Base-by-base conservation (phyloP, 352 stramenopile genomes). In the Globisporangium mamillatum region DNA sequence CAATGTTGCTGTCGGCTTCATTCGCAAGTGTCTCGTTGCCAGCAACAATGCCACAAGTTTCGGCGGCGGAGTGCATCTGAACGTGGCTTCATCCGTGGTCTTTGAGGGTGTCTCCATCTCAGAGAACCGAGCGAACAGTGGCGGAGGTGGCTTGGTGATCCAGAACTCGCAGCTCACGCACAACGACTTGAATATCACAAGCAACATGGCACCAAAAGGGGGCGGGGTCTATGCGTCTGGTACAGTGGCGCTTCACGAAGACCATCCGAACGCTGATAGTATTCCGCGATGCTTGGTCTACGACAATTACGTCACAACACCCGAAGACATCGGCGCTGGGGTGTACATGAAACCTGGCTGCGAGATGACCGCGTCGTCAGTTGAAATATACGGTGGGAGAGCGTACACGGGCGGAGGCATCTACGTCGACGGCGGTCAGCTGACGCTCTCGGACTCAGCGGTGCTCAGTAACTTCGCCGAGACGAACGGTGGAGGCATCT, bases 401-500 rank as follows among this genome's bases (percentile, higher is more conserved):
- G 75, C 71, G 4, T 56, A 38, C 36, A 57, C 48, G 3, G 75
- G 77, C 0, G 75, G 73, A 24, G 75, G 75, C 6, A 53, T 84
- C 54, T 77, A 68, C 18, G 60, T 82, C 1, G 69, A 74, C 16
- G 56, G 59, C 2, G 67, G 68, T 2, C 25, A 5, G 6, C 60
- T 84, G 57, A 32, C 32, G 12, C 52, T 84, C 0, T 59, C 34
- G 2, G 59, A 75, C 10, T 66, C 73, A 0, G 1, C 52, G 3
- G 34, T 71, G 4, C 27, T 57, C 14, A 48, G 24, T 27, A 71
- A 71, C 32, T 20, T 29, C 6, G 66, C 44, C 0, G 25, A 53
- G 4, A 65, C 52, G 4, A 53, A 59, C 36, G 77, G 77, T 8
- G 75, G 71, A 24, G 77, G 75, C 1, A 63, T 84, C 10, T 84